Base-by-base conservation (phyloP, 495 filamentous ascomycete genomes). In the Tuber brumale region DNA sequence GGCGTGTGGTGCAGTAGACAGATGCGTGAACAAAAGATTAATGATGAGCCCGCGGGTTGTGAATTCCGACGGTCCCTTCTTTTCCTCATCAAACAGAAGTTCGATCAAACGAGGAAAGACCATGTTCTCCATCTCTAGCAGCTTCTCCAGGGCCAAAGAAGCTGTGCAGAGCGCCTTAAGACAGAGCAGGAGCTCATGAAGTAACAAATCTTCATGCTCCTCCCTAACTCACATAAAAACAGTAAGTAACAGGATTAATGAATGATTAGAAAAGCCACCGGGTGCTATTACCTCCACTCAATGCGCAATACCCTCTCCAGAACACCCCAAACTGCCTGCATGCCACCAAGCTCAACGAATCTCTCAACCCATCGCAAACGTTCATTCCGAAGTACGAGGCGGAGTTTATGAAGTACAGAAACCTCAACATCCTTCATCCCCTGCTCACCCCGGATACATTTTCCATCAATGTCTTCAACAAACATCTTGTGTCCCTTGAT, bases 31-130 rank as follows among this genome's bases (percentile, higher is more conserved):
- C 4, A 99, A 83, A 16, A 98, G 87, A 39, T 89, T 93, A 57
- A 94, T 92, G 83, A 98, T 92, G 78, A 99, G 92, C 70, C 89
- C 89, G 48, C 95, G 90, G 39, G 95, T 98, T 10, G 92, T 94
- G 84, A 97, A 99, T 82, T 99, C 95, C 86, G 91, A 94, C 0
- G 95, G 95, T 0, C 95, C 95, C 84, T 98, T 98, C 85, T 93
- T 95, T 81, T 99, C 95, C 42, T 97, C 92, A 82, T 97, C 95
- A 80, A 97, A 99, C 45, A 99, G 86, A 90, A 97, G 94, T 74
- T 88, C 89, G 72, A 98, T 84, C 72, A 99, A 86, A 7, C 92
- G 92, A 23, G 95, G 95, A 84, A 99, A 98, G 8, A 99, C 87
- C 6, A 89, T 90, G 57, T 85, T 84, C 78, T 95, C 93, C 80